These are phyloP conservation scores for Aspergillus latus DNA, from an alignment of 2,329 filamentous ascomycete species.

Conservation along the genomic window DNA sequence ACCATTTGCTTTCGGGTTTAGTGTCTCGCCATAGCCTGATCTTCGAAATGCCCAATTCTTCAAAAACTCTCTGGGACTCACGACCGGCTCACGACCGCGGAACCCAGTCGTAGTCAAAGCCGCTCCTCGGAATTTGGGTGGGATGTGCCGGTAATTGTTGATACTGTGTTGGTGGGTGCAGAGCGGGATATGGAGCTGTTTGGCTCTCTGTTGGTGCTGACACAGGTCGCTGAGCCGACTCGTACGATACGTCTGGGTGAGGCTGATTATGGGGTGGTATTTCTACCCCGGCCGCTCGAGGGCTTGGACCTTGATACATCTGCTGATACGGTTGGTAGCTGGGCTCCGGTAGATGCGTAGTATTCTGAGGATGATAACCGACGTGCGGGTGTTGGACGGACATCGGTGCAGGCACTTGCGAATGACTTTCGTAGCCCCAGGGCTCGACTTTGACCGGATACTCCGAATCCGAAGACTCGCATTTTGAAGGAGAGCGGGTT, in stretches of 20 bases:
- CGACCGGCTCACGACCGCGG: slow-evolving; percentile 17
- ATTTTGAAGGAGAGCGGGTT: slow-evolving; percentile 29
- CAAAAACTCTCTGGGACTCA: not conserved
- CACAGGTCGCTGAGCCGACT: slow-evolving; percentile 21
- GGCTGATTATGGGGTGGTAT: slow-evolving; percentile 14
- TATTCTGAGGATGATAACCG: slow-evolving; percentile 20
- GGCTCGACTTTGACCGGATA: slow-evolving; percentile 28
- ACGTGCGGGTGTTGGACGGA: slow-evolving; percentile 22
- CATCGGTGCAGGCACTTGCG: slow-evolving; percentile 19
- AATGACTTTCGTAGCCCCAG: slow-evolving; percentile 21
- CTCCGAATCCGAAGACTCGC: slow-evolving; percentile 30
- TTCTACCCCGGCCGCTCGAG: slow-evolving; percentile 18
- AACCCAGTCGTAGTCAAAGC: slow-evolving; percentile 22
- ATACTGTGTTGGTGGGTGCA: slow-evolving; percentile 17
- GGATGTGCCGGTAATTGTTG: slow-evolving; percentile 15
- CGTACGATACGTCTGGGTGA: slow-evolving; percentile 18
- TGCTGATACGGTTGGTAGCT: slow-evolving; percentile 24
- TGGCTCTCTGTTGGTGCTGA: slow-evolving; percentile 22
- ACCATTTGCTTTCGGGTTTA: not conserved
- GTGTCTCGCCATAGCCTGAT: not conserved
- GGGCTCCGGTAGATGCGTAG: slow-evolving; percentile 20
- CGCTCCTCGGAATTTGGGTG: slow-evolving; percentile 11
- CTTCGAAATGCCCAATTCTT: not conserved
- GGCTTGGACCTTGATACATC: slow-evolving; percentile 16
- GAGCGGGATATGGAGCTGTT: slow-evolving; percentile 17